Evolutionary conservation across 768 basidiomycete genomes (phyloP), one percentile per base, ranked within the genome.

Genomic region (Hygrocybe coccinea): DNA sequence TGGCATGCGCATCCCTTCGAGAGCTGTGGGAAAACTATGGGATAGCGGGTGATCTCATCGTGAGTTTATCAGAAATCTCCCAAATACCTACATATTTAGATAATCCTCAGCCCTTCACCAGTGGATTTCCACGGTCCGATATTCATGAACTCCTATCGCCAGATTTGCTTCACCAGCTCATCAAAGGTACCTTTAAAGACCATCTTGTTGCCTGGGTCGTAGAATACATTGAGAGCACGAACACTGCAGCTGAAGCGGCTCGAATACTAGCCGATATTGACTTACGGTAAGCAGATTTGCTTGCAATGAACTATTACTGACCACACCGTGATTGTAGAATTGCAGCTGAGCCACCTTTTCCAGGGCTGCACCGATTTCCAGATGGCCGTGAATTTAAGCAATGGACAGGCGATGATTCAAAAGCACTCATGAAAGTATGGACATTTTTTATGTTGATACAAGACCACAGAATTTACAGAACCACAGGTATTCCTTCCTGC

Each of bases 121-220:
- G 54, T 35, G 33, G 54, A 19, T 73, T 73, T 59, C 73, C 70
- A 12, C 65, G 59, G 8, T 67, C 68, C 1, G 68, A 74, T 41
- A 74, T 74, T 17, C 69, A 74, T 35, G 60, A 69, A 39, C 44
- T 69, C 0, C 37, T 73, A 5, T 52, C 71, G 0, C 64, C 68
- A 0, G 71, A 74, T 50, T 55, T 72, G 1, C 61, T 74, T 0
- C 72, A 74, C 56, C 73, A 73, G 47, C 8, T 72, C 12, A 69
- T 72, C 58, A 72, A 71, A 58, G 71, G 70, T 1, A 62, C 64
- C 2, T 74, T 74, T 62, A 75, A 74, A 55, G 73, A 74, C 41
- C 73, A 75, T 50, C 57, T 75, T 6, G 69, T 75, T 1, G 52
- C 52, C 1, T 74, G 72, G 73, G 63, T 74, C 0, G 58, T 39